Evolutionary conservation across 805 yeast species (phyloP).

Genomic region (Nakazawaea ernobii): DNA sequence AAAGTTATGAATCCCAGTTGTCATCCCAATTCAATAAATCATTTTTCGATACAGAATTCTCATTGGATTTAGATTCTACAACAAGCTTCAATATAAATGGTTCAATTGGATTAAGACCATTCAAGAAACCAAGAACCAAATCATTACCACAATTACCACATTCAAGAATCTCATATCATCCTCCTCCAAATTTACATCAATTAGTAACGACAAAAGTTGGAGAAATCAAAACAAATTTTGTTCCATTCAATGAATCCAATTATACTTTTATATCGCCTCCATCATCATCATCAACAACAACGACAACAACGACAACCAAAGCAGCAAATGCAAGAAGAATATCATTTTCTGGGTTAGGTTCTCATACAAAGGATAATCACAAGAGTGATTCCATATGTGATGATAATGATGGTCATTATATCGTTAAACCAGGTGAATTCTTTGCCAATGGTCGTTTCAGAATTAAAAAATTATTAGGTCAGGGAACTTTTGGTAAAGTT

Average conservation of each 20-base stretch:
- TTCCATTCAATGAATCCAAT: constrained; percentile 19
- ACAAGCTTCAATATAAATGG: background rate
- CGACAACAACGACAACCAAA: constrained; percentile 1
- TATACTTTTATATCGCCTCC: constrained; percentile 19
- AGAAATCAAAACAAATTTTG: constrained; percentile 32
- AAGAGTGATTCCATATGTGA: constrained; percentile 29
- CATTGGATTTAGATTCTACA: background rate
- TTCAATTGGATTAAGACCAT: constrained; percentile 11
- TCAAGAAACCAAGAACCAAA: constrained; percentile 42
- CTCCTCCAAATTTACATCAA: constrained; percentile 23
- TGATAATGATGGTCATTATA: constrained; percentile 72
- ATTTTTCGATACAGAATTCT: background rate
- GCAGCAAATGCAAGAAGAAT: constrained; percentile 13
- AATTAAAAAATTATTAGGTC: constrained; percentile 69
- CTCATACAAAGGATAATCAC: constrained; percentile 13
- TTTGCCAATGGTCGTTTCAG: constrained; percentile 72
- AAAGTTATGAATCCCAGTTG: background rate
- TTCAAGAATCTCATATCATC: constrained; percentile 35
- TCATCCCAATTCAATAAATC: background rate
- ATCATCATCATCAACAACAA: constrained; percentile 4
- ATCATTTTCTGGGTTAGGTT: constrained; percentile 17
- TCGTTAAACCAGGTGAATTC: constrained; percentile 48
- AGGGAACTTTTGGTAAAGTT: constrained; percentile 91
- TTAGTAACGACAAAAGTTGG: constrained; percentile 34
- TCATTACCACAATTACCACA: constrained; percentile 51